Base-by-base conservation (phyloP, 768 basidiomycete species). In the Leccinum uliginosum region DNA sequence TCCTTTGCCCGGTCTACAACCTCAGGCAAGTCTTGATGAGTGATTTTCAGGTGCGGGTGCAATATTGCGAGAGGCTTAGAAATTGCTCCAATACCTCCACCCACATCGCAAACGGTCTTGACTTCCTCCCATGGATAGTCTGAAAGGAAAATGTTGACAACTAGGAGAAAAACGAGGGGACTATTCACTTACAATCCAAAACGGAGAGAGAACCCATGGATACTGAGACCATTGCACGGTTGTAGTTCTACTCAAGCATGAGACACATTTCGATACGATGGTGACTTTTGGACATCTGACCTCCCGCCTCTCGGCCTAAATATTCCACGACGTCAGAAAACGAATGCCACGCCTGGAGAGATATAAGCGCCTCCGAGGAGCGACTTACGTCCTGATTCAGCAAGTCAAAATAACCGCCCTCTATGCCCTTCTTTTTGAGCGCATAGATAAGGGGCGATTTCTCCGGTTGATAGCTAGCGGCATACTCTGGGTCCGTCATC, bases 401-500 rank as follows among this genome's bases (percentile, higher is more conserved):
- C 59, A 60, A 61, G 12, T 63, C 65, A 51, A 66, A 70, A 49
- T 54, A 65, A 23, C 23, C 53, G 0, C 60, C 65, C n/a, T 59
- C n/a, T 10, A 59, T 48, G 3, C 62, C 64, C 15, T 47, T 58
- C 47, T 59, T 56, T 29, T 48, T 58, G 23, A 62, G 47, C 8
- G 67, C 62, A 38, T 69, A 61, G 12, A 62, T 53, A 19, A 70
- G 30, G 1, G 61, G 67, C 7, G 66, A 61, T 53, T 62, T 60
- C 0, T 64, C 59, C 8, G 67, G 56, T 45, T 64, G 58, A 35
- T 59, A 61, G 19, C 60, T 70, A 23, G 51, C 52, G 23, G 62
- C 68, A 55, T 65, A 67, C 15, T 63, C 64, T 10, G 58, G 62
- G 8, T 71, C 64, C 5, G 60, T 64, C 62, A 71, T 58, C 6